phyloP scores from a whole-genome alignment of 352 stramenopile species.

The Aphanomyces euteiches region DNA sequence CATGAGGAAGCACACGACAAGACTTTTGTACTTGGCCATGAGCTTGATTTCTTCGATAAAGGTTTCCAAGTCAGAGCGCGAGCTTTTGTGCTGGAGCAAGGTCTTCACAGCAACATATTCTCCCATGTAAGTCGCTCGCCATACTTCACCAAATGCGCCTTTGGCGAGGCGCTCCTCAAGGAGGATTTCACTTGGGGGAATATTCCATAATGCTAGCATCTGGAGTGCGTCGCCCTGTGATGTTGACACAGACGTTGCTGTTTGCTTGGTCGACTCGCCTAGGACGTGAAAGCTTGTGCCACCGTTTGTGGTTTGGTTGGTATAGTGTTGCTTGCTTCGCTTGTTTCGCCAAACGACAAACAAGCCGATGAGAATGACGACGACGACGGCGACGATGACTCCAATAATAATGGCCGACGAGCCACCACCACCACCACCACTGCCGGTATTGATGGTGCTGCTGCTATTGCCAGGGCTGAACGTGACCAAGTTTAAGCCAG shows the following conservation, averaged over 20 bases:
- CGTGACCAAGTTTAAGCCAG: too few relatives aligned
- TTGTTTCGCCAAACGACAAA: neutral
- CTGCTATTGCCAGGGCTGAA: too few relatives aligned
- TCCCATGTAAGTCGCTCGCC: constrained; percentile 39
- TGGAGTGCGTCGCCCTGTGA: neutral
- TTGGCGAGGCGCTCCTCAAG: constrained; percentile 36
- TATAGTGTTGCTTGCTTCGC: neutral
- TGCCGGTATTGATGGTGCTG: too few relatives aligned
- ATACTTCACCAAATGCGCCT: constrained; percentile 53
- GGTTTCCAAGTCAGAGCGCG: neutral
- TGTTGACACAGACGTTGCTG: neutral
- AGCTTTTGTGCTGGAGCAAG: constrained; percentile 31
- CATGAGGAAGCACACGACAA: neutral
- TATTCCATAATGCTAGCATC: constrained; percentile 1
- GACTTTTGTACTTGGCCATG: constrained; percentile 28
- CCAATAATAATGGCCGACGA: neutral
- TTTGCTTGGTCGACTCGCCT: neutral
- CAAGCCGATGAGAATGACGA: neutral
- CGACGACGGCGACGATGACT: neutral
- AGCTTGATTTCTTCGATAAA: constrained; percentile 31
- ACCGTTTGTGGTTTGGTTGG: neutral
- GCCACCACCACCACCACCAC: too few relatives aligned
- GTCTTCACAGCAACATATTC: constrained; percentile 47
- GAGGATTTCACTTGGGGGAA: neutral
- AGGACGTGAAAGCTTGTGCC: neutral